These are phyloP conservation scores for Pseudogymnoascus sp. DNA, from an alignment of 2,329 filamentous ascomycete genomes.

Conservation along the genomic window DNA sequence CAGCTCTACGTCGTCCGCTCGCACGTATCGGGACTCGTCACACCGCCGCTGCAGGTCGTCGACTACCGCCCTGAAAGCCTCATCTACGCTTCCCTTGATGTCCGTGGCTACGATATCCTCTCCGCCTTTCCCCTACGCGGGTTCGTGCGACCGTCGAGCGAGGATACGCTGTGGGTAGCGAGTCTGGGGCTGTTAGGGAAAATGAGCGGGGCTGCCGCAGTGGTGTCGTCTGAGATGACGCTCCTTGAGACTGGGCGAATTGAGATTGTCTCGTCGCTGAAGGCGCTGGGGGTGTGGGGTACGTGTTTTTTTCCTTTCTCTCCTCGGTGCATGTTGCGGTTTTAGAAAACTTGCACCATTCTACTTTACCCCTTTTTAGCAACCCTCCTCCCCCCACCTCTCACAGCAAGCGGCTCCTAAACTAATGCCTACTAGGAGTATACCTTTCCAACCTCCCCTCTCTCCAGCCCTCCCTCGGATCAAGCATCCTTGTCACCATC, in stretches of 20 bases:
- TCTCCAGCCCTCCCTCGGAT: slow-evolving; percentile 43
- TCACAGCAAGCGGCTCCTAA: not conserved
- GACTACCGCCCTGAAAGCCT: slow-evolving; percentile 37
- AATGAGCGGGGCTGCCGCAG: slow-evolving; percentile 80
- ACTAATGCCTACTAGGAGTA: slow-evolving; percentile 44
- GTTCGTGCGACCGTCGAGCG: slow-evolving; percentile 37
- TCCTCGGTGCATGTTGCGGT: not conserved
- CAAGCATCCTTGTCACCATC: slow-evolving; percentile 67
- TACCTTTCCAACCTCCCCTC: slow-evolving; percentile 64
- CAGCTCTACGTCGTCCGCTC: slow-evolving; percentile 64
- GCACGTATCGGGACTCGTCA: slow-evolving; percentile 59
- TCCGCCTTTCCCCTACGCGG: slow-evolving; percentile 60
- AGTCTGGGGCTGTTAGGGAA: slow-evolving; percentile 75
- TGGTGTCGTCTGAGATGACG: slow-evolving; percentile 54
- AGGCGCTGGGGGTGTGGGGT: slow-evolving; percentile 71
- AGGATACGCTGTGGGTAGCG: slow-evolving; percentile 46
- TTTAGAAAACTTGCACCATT: not conserved
- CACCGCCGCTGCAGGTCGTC: slow-evolving; percentile 39
- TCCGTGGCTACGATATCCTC: slow-evolving; percentile 71
- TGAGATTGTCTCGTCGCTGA: slow-evolving; percentile 60
- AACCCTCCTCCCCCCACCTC: not conserved
- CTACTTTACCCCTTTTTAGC: not conserved
- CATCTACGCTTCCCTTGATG: slow-evolving; percentile 53
- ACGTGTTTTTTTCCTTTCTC: slow-evolving; percentile 24
- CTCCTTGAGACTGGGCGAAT: slow-evolving; percentile 53